phyloP scores from a whole-genome alignment of 768 basidiomycete genomes.

The Boletus subcaerulescens region DNA sequence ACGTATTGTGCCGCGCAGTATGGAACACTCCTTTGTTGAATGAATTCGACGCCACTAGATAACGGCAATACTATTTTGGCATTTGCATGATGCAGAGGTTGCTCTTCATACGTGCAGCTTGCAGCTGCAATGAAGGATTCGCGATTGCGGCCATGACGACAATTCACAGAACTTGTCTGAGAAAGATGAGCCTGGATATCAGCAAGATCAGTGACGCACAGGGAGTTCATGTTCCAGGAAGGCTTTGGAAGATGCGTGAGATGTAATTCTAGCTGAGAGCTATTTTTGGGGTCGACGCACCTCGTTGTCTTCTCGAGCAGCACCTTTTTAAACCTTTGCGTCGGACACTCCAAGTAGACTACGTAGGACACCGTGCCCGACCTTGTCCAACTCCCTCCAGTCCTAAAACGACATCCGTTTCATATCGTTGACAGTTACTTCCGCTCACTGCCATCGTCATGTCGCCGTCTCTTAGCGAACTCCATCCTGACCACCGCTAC shows the following conservation, averaged over 20 bases:
- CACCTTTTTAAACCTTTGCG: conserved; percentile 24
- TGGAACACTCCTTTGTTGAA: conserved; percentile 17
- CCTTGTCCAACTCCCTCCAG: conserved; percentile 10
- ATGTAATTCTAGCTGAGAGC: conserved; percentile 8
- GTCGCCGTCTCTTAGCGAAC: conserved; percentile 25
- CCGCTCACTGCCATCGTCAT: conserved; percentile 13
- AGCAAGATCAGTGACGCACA: conserved; percentile 18
- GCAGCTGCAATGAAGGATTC: conserved; percentile 11
- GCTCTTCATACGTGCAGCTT: background rate
- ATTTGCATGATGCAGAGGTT: conserved; percentile 20
- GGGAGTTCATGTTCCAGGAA: conserved; percentile 19
- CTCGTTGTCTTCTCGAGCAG: conserved; percentile 24
- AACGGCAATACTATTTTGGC: conserved; percentile 17
- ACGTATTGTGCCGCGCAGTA: conserved; percentile 17
- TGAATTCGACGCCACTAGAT: conserved; percentile 29
- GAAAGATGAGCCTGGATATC: conserved; percentile 6
- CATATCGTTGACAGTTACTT: conserved; percentile 23
- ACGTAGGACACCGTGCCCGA: conserved; percentile 10
- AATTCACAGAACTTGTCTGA: conserved; percentile 20
- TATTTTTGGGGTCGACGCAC: conserved; percentile 22
- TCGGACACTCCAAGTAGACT: conserved; percentile 10
- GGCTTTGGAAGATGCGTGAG: conserved; percentile 20
- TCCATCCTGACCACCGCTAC: conserved; percentile 17
- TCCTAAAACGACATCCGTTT: conserved; percentile 18
- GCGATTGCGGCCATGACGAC: conserved; percentile 22